Base-by-base conservation (phyloP, 2,329 filamentous ascomycete species). In the Pseudogymnoascus sp. region DNA sequence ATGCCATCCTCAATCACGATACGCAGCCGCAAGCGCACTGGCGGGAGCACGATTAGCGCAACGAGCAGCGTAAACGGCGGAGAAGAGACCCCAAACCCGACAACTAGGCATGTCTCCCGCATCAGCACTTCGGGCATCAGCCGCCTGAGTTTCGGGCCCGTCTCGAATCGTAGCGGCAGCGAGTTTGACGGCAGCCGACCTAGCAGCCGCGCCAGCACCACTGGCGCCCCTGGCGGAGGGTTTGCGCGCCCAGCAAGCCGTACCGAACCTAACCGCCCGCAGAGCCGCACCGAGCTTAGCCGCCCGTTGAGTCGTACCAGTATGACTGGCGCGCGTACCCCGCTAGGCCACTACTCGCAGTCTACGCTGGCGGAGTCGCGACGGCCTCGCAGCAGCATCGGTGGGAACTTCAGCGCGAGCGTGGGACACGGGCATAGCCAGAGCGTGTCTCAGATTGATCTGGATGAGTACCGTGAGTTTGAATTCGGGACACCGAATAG, bases 21-120 rank as follows among this genome's bases (percentile, higher is more conserved):
- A 72, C 86, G 91, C 61, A 87, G 85, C 70, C 84, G 84, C 67
- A 90, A 91, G 76, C 86, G 89, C 64, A 83, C 83, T 7, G 78
- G 81, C 14, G 87, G 84, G 61, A 78, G 68, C 71, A 73, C 78
- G 24, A 65, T 66, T 8, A 72, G 71, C 37, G 62, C 41, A 24
- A 67, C 56, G 6, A 68, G 71, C 12, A 71, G 71, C 14, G 61
- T 66, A 53, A 40, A 38, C n/a, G 67, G 65, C n/a, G 64, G 62
- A 24, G 71, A 73, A 16, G 70, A 70, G 11, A 73, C 75, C 4
- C 72, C 75, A 4, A 78, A 72, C 60, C 72, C 76, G 53, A 66
- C 70, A 60, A 70, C 66, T 59, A 82, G 78, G 70, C 84, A 87
- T 69, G 77, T 84, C 31, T 78, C 83, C 16, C 78, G 84, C 64